These are phyloP conservation scores for Drechslerella dactyloides DNA, from an alignment of 2,329 filamentous ascomycete species.

Conservation along the genomic window DNA sequence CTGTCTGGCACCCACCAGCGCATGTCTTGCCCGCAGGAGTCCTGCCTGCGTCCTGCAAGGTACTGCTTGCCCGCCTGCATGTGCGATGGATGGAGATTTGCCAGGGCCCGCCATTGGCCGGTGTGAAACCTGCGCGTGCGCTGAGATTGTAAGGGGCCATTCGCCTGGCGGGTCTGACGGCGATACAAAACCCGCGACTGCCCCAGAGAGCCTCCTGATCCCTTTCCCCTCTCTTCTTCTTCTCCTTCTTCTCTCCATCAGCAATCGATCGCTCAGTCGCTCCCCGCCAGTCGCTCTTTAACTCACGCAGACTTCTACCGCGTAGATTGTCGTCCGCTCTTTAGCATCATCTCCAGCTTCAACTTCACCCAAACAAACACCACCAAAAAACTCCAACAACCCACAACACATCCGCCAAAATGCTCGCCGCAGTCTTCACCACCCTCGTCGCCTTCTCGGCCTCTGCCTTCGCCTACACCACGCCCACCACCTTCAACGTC, in stretches of 20 bases:
- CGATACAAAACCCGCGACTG: conserved; percentile 47
- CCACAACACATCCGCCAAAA: conserved; percentile 53
- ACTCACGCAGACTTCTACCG: conserved; percentile 44
- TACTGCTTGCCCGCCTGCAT: neutral
- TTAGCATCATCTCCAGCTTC: conserved; percentile 18
- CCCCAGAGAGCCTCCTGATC: conserved; percentile 13
- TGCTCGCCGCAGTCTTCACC: conserved; percentile 51
- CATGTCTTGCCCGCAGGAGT: neutral
- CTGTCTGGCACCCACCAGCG: neutral
- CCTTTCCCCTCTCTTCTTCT: conserved; percentile 19
- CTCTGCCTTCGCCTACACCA: conserved; percentile 54
- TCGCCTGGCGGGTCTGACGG: neutral
- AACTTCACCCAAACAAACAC: conserved; percentile 4
- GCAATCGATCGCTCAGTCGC: conserved; percentile 13
- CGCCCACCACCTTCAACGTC: conserved; percentile 54
- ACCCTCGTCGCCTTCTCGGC: conserved; percentile 53
- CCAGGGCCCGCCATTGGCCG: conserved; percentile 22
- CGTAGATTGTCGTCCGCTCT: conserved; percentile 49
- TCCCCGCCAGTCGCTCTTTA: conserved; percentile 34
- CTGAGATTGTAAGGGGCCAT: neutral
- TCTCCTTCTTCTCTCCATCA: conserved; percentile 8
- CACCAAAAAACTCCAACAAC: conserved; percentile 41
- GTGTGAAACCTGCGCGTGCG: conserved; percentile 41
- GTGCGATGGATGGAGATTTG: conserved; percentile 14
- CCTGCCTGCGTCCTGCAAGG: conserved; percentile 13